Evolutionary conservation across 768 basidiomycete species (phyloP).

Genomic region (Boletus edulis): DNA sequence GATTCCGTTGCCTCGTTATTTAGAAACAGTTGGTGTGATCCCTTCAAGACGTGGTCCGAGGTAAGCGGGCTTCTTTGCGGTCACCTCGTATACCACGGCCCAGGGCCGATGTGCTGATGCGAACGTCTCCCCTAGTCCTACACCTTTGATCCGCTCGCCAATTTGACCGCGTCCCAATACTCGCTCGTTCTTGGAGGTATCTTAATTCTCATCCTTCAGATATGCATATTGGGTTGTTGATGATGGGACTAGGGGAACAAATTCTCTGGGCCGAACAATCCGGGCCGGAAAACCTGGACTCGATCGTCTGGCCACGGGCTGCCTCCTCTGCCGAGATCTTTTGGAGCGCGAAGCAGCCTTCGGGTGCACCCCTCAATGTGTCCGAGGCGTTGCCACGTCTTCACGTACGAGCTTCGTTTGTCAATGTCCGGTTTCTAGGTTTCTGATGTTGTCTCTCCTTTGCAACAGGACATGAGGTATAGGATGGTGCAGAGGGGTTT

Average conservation of each 20-base stretch:
- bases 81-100: too few relatives aligned
- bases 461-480: slow-evolving; percentile 40
- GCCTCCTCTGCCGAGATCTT: slow-evolving; percentile 51
- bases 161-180: slow-evolving; percentile 36
- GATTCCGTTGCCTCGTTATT: not conserved
- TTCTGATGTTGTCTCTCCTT: not conserved
- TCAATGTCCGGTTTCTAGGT: not conserved
- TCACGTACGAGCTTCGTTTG: slow-evolving; percentile 27
- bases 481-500: slow-evolving; percentile 50
- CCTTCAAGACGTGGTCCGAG: slow-evolving; percentile 52
- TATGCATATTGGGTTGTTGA: not conserved
- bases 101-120: too few relatives aligned
- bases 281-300: slow-evolving; percentile 41
- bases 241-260: slow-evolving; percentile 28
- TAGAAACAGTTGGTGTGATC: slow-evolving; percentile 48
- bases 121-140: slow-evolving; percentile 32
- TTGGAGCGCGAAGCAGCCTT: slow-evolving; percentile 45
- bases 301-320: slow-evolving; percentile 47
- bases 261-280: slow-evolving; percentile 49
- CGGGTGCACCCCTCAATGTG: slow-evolving; percentile 33
- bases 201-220: not conserved
- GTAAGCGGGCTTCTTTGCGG: slow-evolving; percentile 24
- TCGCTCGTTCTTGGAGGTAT: slow-evolving; percentile 38
- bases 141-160: slow-evolving; percentile 49
- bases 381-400: slow-evolving; percentile 46